Base-by-base conservation (phyloP, 1,139 yeast species). In the Hyphopichia burtonii region DNA sequence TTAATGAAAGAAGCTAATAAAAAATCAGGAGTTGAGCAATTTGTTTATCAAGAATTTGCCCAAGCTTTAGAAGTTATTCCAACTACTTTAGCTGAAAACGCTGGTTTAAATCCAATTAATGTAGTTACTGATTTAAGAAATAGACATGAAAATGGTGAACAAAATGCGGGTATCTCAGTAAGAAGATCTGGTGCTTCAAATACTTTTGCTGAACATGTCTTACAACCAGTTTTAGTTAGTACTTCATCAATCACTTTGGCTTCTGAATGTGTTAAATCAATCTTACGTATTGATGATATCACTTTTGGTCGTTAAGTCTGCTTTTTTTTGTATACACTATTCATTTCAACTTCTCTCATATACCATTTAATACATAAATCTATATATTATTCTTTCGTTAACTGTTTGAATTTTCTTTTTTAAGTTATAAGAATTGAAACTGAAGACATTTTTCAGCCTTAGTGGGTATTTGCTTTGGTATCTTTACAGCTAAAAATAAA, bases 71-170 rank as follows among this genome's bases (percentile, higher is more conserved):
- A 93, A 66, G 93, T 93, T 34, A 89, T 93, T 49, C 99, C 99
- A 51, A 89, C 96, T 3, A 94, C 99, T 2, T 76, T 93, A 52
- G 98, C 99, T 9, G 99, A 94, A 68, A 94, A 93, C 62, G 98
- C 99, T 14, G 99, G 99, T 45, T 72, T 93, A 62, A 90, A 93
- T 64, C 90, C 96, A 50, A 89, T 94, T 55, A 87, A 88, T 53
- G 95, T 94, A 39, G 96, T 93, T 34, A 93, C 99, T 15, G 99
- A 94, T 51, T 77, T 93, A 55, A 86, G 97, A 64, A 86, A 87
- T 60, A 83, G 86, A 65, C 99, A 94, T 63, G 97, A 86, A 59
- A 76, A 76, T 50, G 98, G 98, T 43, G 96, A 91, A 64, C 77
- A 74, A 53, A 85, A 89, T 57, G 96, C 97, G n/a, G 99, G 99